These are phyloP conservation scores for Fusarium sp. DNA, from an alignment of 2,329 filamentous ascomycete species.

Conservation along the genomic window DNA sequence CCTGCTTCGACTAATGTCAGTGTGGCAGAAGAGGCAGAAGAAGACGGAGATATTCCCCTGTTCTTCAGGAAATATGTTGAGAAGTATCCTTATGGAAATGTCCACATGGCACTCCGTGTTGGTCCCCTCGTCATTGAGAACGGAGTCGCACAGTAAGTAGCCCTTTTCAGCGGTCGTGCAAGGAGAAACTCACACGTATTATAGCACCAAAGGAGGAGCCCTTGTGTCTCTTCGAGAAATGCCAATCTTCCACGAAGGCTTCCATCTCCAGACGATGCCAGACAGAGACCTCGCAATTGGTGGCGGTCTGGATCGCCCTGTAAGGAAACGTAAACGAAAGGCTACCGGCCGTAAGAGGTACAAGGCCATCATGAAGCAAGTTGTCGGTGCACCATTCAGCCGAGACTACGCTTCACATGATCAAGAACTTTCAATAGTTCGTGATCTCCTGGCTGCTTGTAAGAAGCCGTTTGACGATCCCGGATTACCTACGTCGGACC, in stretches of 20 bases:
- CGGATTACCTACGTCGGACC: constrained; percentile 20
- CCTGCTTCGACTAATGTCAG: constrained; percentile 27
- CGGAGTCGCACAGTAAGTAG: constrained; percentile 53
- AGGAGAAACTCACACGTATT: background rate
- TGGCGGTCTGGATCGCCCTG: constrained; percentile 21
- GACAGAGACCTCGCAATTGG: constrained; percentile 31
- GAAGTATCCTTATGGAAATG: constrained; percentile 54
- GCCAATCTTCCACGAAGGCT: constrained; percentile 34
- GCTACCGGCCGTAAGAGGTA: constrained; percentile 46
- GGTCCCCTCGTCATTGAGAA: constrained; percentile 57
- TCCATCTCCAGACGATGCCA: constrained; percentile 39
- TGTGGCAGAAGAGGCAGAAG: constrained; percentile 30
- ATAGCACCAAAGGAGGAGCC: constrained; percentile 45
- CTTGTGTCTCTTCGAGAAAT: constrained; percentile 45
- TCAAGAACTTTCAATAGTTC: constrained; percentile 47
- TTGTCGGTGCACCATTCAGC: constrained; percentile 54
- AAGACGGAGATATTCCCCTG: constrained; percentile 46
- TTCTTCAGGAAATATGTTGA: constrained; percentile 49
- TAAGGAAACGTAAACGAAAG: constrained; percentile 30
- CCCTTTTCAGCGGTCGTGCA: accelerated
- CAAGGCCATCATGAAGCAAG: constrained; percentile 57
- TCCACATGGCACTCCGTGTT: constrained; percentile 56
- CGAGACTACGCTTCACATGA: constrained; percentile 43
- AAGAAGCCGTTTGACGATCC: constrained; percentile 40
- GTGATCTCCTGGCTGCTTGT: constrained; percentile 45